Conservation (phyloP, 73 alveolate species). For the Halteria grandinella region DNA sequence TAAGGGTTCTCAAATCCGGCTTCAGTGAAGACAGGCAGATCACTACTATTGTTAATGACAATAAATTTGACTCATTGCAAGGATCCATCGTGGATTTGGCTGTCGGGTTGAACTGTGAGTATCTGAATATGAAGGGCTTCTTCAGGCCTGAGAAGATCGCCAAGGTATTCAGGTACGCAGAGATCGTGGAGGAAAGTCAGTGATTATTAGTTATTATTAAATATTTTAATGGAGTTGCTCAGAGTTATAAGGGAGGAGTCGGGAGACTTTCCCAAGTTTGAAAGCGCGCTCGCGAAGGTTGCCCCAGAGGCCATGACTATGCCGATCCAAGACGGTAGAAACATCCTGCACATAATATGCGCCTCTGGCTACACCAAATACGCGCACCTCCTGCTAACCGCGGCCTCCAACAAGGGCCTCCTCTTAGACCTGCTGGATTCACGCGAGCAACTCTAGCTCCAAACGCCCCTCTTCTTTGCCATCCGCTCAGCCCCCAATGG, state of each 20-base stretch:
- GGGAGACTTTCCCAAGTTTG: constrained; percentile 50
- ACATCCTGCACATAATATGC: constrained; percentile 21
- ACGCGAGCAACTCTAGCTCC: constrained; percentile 1
- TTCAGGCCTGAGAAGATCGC: constrained; percentile 44
- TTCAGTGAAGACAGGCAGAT: constrained; percentile 30
- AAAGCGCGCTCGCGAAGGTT: constrained; percentile 30
- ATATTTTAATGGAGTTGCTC: constrained; percentile 45
- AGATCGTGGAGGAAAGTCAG: no score
- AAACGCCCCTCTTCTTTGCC: constrained; percentile 42
- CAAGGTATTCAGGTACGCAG: constrained; percentile 46
- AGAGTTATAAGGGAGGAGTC: constrained; percentile 38
- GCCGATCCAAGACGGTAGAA: constrained; percentile 33
- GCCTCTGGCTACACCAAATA: constrained; percentile 47
- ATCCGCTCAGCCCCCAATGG: constrained; percentile 43
- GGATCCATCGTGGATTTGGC: constrained; percentile 55
- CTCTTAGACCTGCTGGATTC: constrained; percentile 12
- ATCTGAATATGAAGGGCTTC: constrained; percentile 59
- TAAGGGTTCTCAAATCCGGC: neutral
- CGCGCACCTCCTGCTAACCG: constrained; percentile 11
- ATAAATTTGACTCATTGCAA: constrained; percentile 29
- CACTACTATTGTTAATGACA: constrained; percentile 33
- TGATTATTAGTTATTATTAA: neutral
- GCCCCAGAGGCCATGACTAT: neutral
- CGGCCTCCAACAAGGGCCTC: constrained; percentile 13
- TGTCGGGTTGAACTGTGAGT: constrained; percentile 43